Evolutionary conservation across 1,139 yeast genomes (phyloP), one percentile per base, ranked within the genome.

Genomic region (Yamadazyma kanchanaburiensis): DNA sequence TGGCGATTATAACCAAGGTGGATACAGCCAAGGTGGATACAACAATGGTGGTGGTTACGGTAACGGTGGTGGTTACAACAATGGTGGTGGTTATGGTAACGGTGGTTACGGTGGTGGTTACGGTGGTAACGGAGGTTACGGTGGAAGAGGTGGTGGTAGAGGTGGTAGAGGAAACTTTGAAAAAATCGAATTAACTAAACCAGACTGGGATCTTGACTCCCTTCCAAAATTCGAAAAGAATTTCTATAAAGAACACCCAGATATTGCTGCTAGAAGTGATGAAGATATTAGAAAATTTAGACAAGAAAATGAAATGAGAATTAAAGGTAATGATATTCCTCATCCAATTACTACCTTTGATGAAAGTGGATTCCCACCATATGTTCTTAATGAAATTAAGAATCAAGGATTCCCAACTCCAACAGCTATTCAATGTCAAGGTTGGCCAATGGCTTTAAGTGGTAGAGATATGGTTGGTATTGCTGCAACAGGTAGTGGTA

Each of bases 371-470:
- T 89, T 89, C 76, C 97, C 97, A 43, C 85, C 79, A 48, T 89
- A 91, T 55, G 97, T 91, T 25, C 73, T 91, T 56, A 71, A 67
- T 44, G 96, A 91, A 69, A 88, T 91, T 49, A 78, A 84, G 66
- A 80, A 81, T 39, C 91, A 86, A 64, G 97, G 97, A 38, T 91
- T 91, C 70, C 94, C 83, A 37, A 77, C 71, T 43, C 98, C 98
- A 49, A 91, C 98, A 36, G 87, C 87, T 44, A 91, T 91, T 57
- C 98, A 91, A 70, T 86, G 96, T 62, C 98, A 94, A 70, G 98
- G 98, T 68, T 91, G 98, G 98, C 98, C 98, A 41, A 91, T 91
- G 98, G 98, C 98, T 55, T 74, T 89, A 42, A 80, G 91, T 51
- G 98, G 98, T 70, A 84, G 97, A 68, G 97, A 91, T 62, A 86